These are phyloP conservation scores for Mycosphaerella sp. DNA, from an alignment of 2,329 filamentous ascomycete species.

Conservation along the genomic window DNA sequence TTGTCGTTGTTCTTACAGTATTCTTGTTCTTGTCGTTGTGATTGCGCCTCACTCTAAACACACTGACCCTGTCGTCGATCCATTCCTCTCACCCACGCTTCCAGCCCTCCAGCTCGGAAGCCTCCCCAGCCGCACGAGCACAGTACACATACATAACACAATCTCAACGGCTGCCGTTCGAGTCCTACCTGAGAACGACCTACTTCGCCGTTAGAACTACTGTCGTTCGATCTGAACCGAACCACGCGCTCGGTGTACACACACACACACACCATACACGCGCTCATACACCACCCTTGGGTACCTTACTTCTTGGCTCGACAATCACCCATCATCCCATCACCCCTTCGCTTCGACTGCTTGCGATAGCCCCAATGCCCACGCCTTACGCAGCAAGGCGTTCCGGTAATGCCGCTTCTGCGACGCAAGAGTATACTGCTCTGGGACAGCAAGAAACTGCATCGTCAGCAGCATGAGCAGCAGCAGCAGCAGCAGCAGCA, in stretches of 20 bases:
- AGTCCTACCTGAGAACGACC: background rate
- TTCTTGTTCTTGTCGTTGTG: no score
- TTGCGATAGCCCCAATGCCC: constrained; percentile 14
- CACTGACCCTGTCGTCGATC: no score
- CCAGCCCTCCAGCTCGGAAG: no score
- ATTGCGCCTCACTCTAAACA: no score
- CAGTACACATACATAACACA: no score
- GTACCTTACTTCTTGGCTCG: background rate
- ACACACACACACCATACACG: no score
- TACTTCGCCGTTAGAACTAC: background rate
- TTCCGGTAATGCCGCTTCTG: constrained; percentile 33
- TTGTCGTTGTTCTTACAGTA: no score
- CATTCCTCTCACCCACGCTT: no score
- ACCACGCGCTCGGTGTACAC: background rate
- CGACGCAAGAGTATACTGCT: constrained; percentile 42
- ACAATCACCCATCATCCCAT: no score
- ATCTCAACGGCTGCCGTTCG: no score
- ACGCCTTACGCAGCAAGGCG: constrained; percentile 13
- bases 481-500: background rate
- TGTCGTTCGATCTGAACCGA: background rate
- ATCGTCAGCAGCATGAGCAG: constrained; percentile 1
- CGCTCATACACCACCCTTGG: no score
- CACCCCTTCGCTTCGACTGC: background rate
- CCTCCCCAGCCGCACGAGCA: no score
- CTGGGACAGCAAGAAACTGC: constrained; percentile 18